Evolutionary conservation across 352 stramenopile species (phyloP).

Genomic region (Phytophthora tentaculata): DNA sequence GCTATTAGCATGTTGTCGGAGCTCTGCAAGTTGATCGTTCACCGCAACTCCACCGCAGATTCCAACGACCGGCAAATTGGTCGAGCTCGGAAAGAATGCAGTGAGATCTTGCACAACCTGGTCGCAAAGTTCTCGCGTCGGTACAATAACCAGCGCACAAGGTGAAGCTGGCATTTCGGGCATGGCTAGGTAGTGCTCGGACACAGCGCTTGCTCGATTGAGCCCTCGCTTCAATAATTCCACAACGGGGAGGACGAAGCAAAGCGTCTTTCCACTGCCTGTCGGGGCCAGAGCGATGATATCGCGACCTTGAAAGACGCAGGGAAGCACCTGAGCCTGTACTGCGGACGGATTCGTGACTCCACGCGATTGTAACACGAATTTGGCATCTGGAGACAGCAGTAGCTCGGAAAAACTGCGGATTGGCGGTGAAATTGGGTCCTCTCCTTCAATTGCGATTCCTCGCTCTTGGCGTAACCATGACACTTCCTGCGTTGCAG

Average conservation of each 20-base stretch:
- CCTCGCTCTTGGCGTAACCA: conserved; percentile 65
- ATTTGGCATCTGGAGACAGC: conserved; percentile 33
- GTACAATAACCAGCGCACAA: conserved; percentile 92
- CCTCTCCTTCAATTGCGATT: conserved; percentile 46
- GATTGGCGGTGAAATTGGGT: conserved; percentile 36
- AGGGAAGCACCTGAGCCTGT: conserved; percentile 96
- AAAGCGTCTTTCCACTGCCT: conserved; percentile 95
- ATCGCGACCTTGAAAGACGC: conserved; percentile 85
- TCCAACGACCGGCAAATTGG: conserved; percentile 35
- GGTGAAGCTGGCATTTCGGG: conserved; percentile 29
- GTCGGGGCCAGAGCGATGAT: conserved; percentile 94
- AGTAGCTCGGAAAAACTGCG: conserved; percentile 45
- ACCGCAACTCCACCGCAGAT: conserved; percentile 55
- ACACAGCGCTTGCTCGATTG: conserved; percentile 42
- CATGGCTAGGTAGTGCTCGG: conserved; percentile 55
- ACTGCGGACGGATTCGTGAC: conserved; percentile 94
- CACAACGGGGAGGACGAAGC: conserved; percentile 95
- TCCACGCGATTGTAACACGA: conserved; percentile 38
- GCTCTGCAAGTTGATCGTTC: conserved; percentile 37
- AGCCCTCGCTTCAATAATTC: conserved; percentile 42
- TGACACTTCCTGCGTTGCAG: conserved; percentile 40
- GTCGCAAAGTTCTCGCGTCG: conserved; percentile 95
- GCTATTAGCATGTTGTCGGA: conserved; percentile 39
- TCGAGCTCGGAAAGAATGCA: conserved; percentile 32
- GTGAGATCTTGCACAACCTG: conserved; percentile 91